Percentiles rank a stretch among this genome's conserved stretches.
Evolutionary conservation across 2,329 filamentous ascomycete genomes (phyloP).

Genomic region (Dothidotthia symphoricarpi): DNA sequence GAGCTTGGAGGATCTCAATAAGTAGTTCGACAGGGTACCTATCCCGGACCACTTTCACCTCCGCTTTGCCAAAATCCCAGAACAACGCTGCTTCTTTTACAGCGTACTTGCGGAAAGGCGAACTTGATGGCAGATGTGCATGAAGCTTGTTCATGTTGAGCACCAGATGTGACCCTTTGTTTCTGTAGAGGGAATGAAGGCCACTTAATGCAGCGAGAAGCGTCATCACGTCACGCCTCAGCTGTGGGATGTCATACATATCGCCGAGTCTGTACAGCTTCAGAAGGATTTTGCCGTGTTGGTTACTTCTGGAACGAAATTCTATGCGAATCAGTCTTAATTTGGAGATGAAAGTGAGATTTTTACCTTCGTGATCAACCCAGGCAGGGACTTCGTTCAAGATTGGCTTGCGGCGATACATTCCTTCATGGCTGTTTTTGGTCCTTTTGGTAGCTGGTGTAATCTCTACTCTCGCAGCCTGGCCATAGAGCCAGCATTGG

Average conservation of each 20-base stretch:
- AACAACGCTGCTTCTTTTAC: conserved; percentile 10
- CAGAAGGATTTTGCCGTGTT: background rate
- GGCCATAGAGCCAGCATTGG: conserved; percentile 1
- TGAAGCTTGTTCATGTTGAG: conserved; percentile 10
- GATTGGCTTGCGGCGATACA: too few relatives aligned
- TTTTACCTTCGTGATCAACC: too few relatives aligned
- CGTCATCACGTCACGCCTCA: background rate
- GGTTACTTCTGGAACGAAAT: background rate
- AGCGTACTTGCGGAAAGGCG: conserved; percentile 7
- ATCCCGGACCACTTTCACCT: conserved; percentile 5
- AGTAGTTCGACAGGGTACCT: conserved; percentile 7
- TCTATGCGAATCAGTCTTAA: too few relatives aligned
- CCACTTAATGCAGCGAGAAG: too few relatives aligned
- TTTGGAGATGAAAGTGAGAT: too few relatives aligned
- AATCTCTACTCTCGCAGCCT: too few relatives aligned
- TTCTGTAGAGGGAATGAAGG: too few relatives aligned
- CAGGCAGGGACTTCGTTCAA: too few relatives aligned
- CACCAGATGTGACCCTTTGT: too few relatives aligned
- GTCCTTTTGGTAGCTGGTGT: too few relatives aligned
- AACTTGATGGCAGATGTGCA: conserved; percentile 3
- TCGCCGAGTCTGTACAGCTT: background rate
- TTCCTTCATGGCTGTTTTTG: too few relatives aligned
- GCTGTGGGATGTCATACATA: background rate
- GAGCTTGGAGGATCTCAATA: conserved; percentile 13
- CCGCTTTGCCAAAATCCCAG: conserved; percentile 6